These are phyloP conservation scores for Geranium incanum DNA, from an alignment of 441 rosid species.

Conservation along the genomic window DNA sequence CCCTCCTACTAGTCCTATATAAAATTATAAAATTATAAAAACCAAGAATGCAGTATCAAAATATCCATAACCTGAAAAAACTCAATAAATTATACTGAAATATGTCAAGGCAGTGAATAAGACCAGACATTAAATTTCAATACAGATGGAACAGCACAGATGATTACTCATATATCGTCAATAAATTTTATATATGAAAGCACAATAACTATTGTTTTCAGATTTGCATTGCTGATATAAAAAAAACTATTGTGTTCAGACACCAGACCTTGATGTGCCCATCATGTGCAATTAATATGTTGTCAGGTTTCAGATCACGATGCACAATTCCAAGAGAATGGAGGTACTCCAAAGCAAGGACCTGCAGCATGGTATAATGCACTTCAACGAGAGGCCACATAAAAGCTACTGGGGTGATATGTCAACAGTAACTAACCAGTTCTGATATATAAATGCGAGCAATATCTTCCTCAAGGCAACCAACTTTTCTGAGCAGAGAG, in stretches of 20 bases:
- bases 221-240: background rate
- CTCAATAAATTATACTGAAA: background rate
- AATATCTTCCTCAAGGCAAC: slow-evolving; percentile 74
- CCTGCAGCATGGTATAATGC: slow-evolving; percentile 37
- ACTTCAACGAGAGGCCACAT: slow-evolving; percentile 10
- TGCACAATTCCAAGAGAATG: slow-evolving; percentile 75
- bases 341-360: slow-evolving; percentile 84
- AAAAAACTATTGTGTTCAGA: slow-evolving; percentile 15
- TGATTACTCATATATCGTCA: background rate
- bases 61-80: background rate
- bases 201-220: slow-evolving; percentile 15
- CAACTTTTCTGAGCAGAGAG: slow-evolving; percentile 70
- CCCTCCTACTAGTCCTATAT: background rate
- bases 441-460: slow-evolving; percentile 80
- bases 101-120: slow-evolving; percentile 5
- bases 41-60: background rate
- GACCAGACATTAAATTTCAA: background rate
- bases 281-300: slow-evolving; percentile 72
- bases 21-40: background rate
- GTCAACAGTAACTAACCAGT: slow-evolving; percentile 48
- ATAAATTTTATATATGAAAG: background rate
- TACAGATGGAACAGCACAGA: slow-evolving; percentile 4
- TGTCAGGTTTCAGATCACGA: slow-evolving; percentile 86
- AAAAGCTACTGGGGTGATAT: slow-evolving; percentile 18
- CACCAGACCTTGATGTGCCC: slow-evolving; percentile 81